These are phyloP conservation scores for Drosera spatulata DNA, from an alignment of 179 eudicot species.

Conservation along the genomic window DNA sequence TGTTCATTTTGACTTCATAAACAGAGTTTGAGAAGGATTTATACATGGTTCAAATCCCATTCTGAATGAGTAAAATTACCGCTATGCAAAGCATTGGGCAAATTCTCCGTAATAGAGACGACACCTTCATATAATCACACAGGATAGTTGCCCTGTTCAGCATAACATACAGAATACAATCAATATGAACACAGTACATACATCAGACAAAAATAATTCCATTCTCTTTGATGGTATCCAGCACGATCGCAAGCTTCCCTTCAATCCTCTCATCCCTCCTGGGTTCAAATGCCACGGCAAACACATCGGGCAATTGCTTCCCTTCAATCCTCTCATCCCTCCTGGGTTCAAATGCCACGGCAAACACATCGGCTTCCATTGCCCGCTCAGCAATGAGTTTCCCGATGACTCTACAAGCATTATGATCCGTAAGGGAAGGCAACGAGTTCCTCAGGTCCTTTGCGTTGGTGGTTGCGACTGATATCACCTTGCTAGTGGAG, in stretches of 20 bases:
- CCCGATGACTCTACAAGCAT: conserved; percentile 69
- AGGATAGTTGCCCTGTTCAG: no score
- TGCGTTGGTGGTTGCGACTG: conserved; percentile 86
- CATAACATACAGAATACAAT: no score
- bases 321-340: conserved; percentile 77
- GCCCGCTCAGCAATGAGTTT: conserved; percentile 73
- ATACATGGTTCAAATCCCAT: no score
- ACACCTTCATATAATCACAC: no score
- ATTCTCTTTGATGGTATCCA: conserved; percentile 78
- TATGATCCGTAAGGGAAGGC: conserved; percentile 59
- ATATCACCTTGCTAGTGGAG: conserved; percentile 84
- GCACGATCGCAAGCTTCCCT: conserved; percentile 67
- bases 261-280: conserved; percentile 68
- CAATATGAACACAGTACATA: no score
- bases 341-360: conserved; percentile 61
- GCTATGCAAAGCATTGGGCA: no score
- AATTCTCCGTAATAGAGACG: no score
- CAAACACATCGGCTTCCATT: conserved; percentile 78
- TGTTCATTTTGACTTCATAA: no score
- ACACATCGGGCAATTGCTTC: conserved; percentile 75
- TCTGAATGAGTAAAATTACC: no score
- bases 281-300: conserved; percentile 65
- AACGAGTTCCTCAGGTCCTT: conserved; percentile 61
- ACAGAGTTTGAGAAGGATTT: no score
- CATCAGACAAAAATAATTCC: conserved; percentile 62